These are phyloP conservation scores for Isatis tinctoria DNA, from an alignment of 345 rosid species.

Conservation along the genomic window DNA sequence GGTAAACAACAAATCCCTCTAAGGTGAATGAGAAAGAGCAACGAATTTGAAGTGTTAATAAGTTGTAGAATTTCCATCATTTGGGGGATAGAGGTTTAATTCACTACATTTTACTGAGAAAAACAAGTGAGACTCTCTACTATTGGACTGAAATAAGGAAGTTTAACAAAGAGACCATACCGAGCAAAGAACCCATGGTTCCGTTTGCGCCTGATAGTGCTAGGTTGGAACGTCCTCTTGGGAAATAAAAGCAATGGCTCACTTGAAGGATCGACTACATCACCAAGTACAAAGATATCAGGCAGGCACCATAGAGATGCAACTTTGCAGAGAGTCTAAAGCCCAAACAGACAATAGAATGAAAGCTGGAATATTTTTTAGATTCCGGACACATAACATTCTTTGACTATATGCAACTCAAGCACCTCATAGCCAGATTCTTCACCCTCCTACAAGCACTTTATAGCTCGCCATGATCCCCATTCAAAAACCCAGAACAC, in stretches of 20 bases:
- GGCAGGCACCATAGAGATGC: not conserved
- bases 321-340: not conserved
- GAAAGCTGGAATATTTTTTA: not conserved
- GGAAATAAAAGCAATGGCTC: constrained; percentile 75
- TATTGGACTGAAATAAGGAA: not conserved
- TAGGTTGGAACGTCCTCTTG: constrained; percentile 91
- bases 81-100: not conserved
- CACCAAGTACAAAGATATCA: not conserved
- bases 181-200: constrained; percentile 92
- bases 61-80: not conserved
- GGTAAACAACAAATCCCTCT: not conserved
- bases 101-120: not conserved
- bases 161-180: constrained; percentile 36
- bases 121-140: not conserved
- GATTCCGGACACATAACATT: not conserved
- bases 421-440: not conserved
- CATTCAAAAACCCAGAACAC: not conserved
- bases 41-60: not conserved
- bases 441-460: not conserved
- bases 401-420: not conserved
- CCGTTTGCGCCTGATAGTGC: constrained; percentile 77
- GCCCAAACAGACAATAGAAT: not conserved
- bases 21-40: not conserved
- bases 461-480: not conserved
- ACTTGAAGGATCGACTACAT: constrained; percentile 57